A percentile compares a stretch with the other conserved stretches of the same genome.
Evolutionary conservation across 2,329 filamentous ascomycete species (phyloP).

Genomic region (Verticillium longisporum): DNA sequence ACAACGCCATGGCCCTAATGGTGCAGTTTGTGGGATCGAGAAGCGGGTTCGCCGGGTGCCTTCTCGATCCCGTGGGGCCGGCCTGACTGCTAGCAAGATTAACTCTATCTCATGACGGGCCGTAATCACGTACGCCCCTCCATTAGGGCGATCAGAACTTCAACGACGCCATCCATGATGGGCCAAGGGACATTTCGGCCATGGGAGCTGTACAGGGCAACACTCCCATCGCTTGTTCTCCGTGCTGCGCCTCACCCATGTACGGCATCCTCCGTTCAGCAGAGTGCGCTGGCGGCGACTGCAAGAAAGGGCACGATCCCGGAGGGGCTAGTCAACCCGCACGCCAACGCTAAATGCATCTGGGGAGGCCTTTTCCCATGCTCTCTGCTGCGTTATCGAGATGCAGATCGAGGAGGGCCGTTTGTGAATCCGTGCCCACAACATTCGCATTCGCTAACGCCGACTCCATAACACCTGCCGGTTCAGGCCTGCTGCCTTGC

Average conservation of each 20-base stretch:
- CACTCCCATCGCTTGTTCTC: slow-evolving; percentile 24
- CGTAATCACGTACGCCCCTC: slow-evolving; percentile 22
- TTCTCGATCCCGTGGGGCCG: slow-evolving; percentile 20
- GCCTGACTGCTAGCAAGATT: slow-evolving; percentile 33
- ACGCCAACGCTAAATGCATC: too few relatives aligned
- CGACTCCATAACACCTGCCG: neutral
- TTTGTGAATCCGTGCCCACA: too few relatives aligned
- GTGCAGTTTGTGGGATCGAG: too few relatives aligned
- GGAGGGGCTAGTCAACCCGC: too few relatives aligned
- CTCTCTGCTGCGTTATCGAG: too few relatives aligned
- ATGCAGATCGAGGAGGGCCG: neutral
- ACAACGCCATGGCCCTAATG: slow-evolving; percentile 38
- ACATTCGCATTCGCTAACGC: neutral
- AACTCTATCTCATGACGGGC: slow-evolving; percentile 27
- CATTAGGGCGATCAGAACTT: slow-evolving; percentile 25
- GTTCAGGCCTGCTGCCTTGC: neutral
- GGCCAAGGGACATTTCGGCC: slow-evolving; percentile 16
- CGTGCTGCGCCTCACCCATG: neutral
- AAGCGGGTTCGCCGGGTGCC: slow-evolving; percentile 3
- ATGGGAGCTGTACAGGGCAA: slow-evolving; percentile 36
- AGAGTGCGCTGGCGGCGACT: neutral
- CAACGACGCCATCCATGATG: slow-evolving; percentile 13
- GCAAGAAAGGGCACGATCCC: too few relatives aligned
- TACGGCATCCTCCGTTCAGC: neutral
- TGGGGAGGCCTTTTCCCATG: too few relatives aligned